Base-by-base conservation (phyloP, 495 filamentous ascomycete genomes). In the Thermothielavioides terrestris region DNA sequence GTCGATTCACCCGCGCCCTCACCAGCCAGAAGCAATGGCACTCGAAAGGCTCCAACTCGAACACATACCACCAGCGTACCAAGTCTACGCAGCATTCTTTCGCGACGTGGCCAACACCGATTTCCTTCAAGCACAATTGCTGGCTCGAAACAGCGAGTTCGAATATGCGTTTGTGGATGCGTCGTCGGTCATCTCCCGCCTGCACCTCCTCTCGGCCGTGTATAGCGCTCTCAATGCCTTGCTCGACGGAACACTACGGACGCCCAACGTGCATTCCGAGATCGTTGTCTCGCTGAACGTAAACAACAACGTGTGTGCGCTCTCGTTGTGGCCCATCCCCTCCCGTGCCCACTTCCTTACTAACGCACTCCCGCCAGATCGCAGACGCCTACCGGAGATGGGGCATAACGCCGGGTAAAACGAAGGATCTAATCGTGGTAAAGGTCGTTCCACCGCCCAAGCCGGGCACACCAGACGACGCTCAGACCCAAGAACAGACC, bases 161-260 rank as follows among this genome's bases (percentile, higher is more conserved):
- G 87, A 96, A 65, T 96, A 95, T 72, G 91, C 91, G 4, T 84
- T 98, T 43, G 80, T 98, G 38, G 90, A 98, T 66, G 89, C 89
- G 1, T 79, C 73, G 43, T 74, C 80, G 63, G 80, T 89, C 21
- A 53, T 66, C 17, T 89, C 87, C 7, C 74, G 83, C 20, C 62
- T 71, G 1, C 90, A 96, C 57, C 66, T 82, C 28, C 73, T 91
- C 27, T 82, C 87, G 3, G 90, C 89, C 8, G 72, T 83, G 23
- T 95, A 85, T 62, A 77, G 84, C 57, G 88, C 90, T 6, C 69
- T 88, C 41, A 88, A 84, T 54, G 78, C 83, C 54, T 68, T 77
- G 26, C 47, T 81, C 14, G 62, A 56, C 35, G 69, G 70, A 0
- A 77, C 80, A 20, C 68, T 91, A 26, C 82, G 80, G 56, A 92